Percentiles rank a stretch among this genome's conserved stretches.
phyloP scores from a whole-genome alignment of 306 rosid species.

The Fragaria iinumae region DNA sequence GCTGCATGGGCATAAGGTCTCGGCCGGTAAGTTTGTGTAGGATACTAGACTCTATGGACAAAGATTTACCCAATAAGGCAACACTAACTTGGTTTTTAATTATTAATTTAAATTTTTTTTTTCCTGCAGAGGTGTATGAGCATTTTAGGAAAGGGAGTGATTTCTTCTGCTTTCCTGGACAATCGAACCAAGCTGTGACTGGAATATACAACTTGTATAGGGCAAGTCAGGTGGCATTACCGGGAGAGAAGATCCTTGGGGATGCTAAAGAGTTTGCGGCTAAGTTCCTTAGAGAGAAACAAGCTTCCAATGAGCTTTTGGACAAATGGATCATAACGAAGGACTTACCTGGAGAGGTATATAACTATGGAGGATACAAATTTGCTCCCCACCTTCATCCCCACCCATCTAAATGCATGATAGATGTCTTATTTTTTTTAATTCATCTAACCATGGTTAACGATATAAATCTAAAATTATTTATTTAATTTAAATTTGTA shows the following conservation, averaged over 20 bases:
- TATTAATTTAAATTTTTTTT: no score
- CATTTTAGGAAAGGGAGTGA: slow-evolving; percentile 69
- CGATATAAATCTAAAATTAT: no score
- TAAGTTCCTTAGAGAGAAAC: slow-evolving; percentile 55
- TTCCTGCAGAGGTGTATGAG: slow-evolving; percentile 58
- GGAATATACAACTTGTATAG: slow-evolving; percentile 44
- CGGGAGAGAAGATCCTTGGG: slow-evolving; percentile 69
- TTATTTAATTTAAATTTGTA: no score
- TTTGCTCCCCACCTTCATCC: no score
- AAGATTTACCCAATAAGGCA: no score
- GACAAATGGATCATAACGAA: slow-evolving; percentile 85
- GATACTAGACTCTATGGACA: no score
- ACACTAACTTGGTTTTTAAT: no score
- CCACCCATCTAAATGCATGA: no score
- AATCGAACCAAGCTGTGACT: slow-evolving; percentile 72
- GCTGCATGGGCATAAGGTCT: slow-evolving; percentile 59
- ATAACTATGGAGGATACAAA: no score
- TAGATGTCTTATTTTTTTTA: no score
- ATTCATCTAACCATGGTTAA: no score
- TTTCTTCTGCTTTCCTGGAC: slow-evolving; percentile 69
- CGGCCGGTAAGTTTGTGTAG: slow-evolving; percentile 42
- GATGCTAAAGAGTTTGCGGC: slow-evolving; percentile 57
- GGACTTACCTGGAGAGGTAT: slow-evolving; percentile 77
- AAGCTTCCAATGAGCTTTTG: slow-evolving; percentile 51
- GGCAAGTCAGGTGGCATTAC: slow-evolving; percentile 54